phyloP scores from a whole-genome alignment of 257 asterid species.

The Gentiana macrophylla region DNA sequence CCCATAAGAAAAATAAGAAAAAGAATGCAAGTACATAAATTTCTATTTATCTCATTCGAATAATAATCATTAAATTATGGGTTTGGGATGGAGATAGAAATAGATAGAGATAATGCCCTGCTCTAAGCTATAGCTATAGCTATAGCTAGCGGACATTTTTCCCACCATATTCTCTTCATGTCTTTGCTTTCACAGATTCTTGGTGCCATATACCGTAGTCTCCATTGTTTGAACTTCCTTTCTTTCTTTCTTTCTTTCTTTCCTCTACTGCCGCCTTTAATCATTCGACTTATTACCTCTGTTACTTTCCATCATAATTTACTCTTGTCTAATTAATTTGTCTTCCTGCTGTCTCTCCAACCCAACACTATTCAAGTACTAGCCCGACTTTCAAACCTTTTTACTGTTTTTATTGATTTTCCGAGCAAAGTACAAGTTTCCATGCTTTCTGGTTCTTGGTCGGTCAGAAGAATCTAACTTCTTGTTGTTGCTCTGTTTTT shows the following conservation, averaged over 20 bases:
- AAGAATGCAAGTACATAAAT: neutral
- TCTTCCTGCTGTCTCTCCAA: slow-evolving; percentile 17
- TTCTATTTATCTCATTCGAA: slow-evolving; percentile 8
- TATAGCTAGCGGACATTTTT: slow-evolving; percentile 59
- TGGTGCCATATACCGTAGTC: slow-evolving; percentile 29
- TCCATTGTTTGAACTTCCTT: slow-evolving; percentile 31
- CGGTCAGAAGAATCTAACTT: neutral
- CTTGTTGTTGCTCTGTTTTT: slow-evolving; percentile 2
- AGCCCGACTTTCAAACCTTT: slow-evolving; percentile 17
- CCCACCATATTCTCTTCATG: slow-evolving; percentile 64
- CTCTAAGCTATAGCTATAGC: neutral
- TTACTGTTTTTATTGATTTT: slow-evolving; percentile 15
- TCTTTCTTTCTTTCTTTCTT: slow-evolving; percentile 4
- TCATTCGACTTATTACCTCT: slow-evolving; percentile 27
- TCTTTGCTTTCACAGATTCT: slow-evolving; percentile 79
- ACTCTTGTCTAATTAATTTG: slow-evolving; percentile 19
- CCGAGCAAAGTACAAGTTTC: slow-evolving; percentile 10
- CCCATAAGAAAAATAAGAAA: too few relatives aligned
- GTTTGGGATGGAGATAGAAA: slow-evolving; percentile 35
- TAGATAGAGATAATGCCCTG: slow-evolving; percentile 74
- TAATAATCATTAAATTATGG: slow-evolving; percentile 11
- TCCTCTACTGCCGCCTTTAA: slow-evolving; percentile 13
- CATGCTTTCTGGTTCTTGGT: slow-evolving; percentile 20
- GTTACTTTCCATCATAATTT: slow-evolving; percentile 22
- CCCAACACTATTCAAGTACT: slow-evolving; percentile 21